Percentiles rank a stretch among this genome's conserved stretches.
phyloP scores from a whole-genome alignment of 192 early-diverging fungal species.

The Dispira simplex region DNA sequence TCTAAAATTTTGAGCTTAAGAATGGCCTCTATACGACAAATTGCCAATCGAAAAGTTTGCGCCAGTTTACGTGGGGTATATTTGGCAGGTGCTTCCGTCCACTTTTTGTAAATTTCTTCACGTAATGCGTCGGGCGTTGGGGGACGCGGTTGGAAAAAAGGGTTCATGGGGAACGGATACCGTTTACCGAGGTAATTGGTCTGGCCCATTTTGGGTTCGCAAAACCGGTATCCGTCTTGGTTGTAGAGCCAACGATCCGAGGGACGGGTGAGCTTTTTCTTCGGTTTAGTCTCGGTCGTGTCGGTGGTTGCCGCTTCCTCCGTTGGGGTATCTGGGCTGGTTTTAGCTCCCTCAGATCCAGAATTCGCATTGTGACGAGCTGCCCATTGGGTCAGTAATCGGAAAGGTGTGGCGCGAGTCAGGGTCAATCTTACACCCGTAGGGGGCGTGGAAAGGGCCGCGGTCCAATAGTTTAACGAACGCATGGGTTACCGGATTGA shows the following conservation, averaged over 20 bases:
- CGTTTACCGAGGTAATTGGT: slow-evolving; percentile 5
- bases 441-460: too few species aligned
- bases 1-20: slow-evolving; percentile 72
- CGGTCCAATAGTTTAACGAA: too few species aligned
- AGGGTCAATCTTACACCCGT: too few species aligned
- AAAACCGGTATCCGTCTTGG: not conserved
- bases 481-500: too few species aligned
- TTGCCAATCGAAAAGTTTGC: slow-evolving; percentile 49
- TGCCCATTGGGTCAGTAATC: too few species aligned
- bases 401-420: too few species aligned
- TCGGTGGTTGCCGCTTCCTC: too few species aligned
- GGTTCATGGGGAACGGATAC: slow-evolving; percentile 82
- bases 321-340: too few species aligned
- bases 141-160: slow-evolving; percentile 57
- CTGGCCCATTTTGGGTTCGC: slow-evolving; percentile 1
- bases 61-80: slow-evolving; percentile 59
- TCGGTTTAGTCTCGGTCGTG: too few species aligned
- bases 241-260: not conserved
- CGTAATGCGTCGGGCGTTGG: slow-evolving; percentile 53
- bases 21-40: slow-evolving; percentile 82
- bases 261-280: not conserved
- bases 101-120: slow-evolving; percentile 56
- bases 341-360: too few species aligned
- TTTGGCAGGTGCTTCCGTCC: slow-evolving; percentile 33
- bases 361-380: too few species aligned